Percentiles rank a stretch among this genome's conserved stretches.
These are phyloP conservation scores for Tylopilus sp. DNA, from an alignment of 768 basidiomycete genomes.

Conservation along the genomic window DNA sequence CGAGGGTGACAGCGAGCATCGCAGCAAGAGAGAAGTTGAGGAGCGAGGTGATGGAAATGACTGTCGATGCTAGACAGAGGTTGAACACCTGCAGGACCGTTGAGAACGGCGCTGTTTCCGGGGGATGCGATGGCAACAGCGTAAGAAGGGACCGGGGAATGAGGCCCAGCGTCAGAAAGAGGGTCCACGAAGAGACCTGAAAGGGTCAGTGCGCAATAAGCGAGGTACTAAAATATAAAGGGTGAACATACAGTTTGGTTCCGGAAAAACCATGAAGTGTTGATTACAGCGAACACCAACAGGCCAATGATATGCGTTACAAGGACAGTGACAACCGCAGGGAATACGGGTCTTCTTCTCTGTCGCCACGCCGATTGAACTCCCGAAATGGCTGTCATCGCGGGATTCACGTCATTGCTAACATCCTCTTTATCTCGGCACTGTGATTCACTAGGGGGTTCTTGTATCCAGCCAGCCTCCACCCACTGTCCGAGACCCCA, in stretches of 20 bases:
- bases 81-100: constrained; percentile 67
- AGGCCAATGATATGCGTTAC: constrained; percentile 55
- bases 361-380: constrained; percentile 4
- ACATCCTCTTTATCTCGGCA: constrained; percentile 3
- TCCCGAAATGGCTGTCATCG: neutral
- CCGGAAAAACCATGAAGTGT: constrained; percentile 42
- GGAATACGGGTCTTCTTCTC: constrained; percentile 53
- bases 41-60: constrained; percentile 82
- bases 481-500: constrained; percentile 76
- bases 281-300: constrained; percentile 47
- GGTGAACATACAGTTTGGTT: constrained; percentile 38
- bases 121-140: constrained; percentile 21
- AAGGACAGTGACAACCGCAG: constrained; percentile 50
- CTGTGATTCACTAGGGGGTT: neutral
- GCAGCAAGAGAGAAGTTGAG: constrained; percentile 92
- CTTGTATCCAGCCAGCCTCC: constrained; percentile 53
- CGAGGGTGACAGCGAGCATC: constrained; percentile 59
- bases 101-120: constrained; percentile 39
- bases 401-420: constrained; percentile 8
- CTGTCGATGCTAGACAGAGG: constrained; percentile 79
- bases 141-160: constrained; percentile 35
- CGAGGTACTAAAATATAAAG: neutral
- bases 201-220: constrained; percentile 17
- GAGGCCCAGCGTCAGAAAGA: constrained; percentile 30
- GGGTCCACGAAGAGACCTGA: constrained; percentile 26